These are phyloP conservation scores for Ustilago trichophora DNA, from an alignment of 1,284 basidiomycete genomes.

Conservation along the genomic window DNA sequence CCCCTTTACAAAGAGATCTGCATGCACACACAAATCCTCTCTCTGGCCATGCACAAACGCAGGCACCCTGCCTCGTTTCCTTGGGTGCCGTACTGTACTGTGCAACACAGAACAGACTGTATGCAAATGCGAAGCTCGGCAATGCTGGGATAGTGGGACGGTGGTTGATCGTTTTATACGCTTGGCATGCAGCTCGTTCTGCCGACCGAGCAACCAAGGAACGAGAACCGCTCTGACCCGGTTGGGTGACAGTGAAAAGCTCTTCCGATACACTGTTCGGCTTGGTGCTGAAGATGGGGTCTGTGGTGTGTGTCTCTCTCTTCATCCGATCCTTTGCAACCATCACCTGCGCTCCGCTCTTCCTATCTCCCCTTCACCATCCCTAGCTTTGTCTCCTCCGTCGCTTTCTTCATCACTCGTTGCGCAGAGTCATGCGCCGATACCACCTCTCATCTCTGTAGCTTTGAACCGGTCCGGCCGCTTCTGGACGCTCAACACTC, in stretches of 20 bases:
- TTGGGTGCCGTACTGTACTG: no score
- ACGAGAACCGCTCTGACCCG: neutral
- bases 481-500: no score
- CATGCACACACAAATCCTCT: no score
- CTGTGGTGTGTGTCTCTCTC: neutral
- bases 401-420: neutral
- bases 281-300: neutral
- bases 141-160: no score
- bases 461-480: neutral
- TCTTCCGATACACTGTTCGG: neutral
- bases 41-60: no score
- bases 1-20: no score
- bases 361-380: neutral
- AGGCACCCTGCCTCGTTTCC: no score
- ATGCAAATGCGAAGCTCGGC: no score
- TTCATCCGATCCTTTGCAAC: neutral
- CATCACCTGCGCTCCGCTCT: no score
- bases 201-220: neutral
- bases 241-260: no score
- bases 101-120: no score
- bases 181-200: slow-evolving; percentile 15
- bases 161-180: no score
- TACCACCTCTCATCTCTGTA: neutral
- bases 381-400: neutral
- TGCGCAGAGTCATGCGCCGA: slow-evolving; percentile 3